Conservation (phyloP, 177 flowering plant species). For the Vitis hybrid region DNA sequence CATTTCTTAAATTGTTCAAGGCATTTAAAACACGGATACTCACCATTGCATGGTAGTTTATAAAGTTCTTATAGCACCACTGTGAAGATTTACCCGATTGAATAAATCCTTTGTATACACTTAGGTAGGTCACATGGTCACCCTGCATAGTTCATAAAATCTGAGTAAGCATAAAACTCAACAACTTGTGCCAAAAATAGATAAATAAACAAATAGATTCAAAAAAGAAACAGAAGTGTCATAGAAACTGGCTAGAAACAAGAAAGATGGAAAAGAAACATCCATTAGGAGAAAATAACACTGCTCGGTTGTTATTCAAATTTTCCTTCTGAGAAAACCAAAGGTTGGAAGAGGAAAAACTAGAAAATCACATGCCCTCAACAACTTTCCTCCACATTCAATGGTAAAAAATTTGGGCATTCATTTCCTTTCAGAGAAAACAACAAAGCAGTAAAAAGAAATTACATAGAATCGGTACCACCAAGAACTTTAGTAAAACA, state of each 20-base stretch:
- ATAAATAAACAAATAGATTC: neutral
- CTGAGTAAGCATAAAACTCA: neutral
- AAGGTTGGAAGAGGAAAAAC: too few species aligned
- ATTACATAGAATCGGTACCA: too few species aligned
- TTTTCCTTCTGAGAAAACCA: too few species aligned
- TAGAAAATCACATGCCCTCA: too few species aligned
- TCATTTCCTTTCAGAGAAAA: too few species aligned
- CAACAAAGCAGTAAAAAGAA: too few species aligned
- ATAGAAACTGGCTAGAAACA: neutral
- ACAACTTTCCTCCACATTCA: too few species aligned
- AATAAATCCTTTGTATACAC: conserved; percentile 87
- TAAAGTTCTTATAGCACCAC: conserved; percentile 90
- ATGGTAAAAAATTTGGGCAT: too few species aligned
- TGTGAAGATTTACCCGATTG: conserved; percentile 90
- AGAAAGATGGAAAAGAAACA: too few species aligned
- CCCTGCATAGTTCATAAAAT: conserved; percentile 57
- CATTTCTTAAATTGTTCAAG: neutral
- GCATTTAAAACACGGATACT: conserved; percentile 14
- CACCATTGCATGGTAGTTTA: conserved; percentile 97
- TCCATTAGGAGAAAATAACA: too few species aligned
- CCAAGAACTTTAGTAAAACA: too few species aligned
- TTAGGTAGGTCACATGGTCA: conserved; percentile 92
- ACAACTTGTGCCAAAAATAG: neutral
- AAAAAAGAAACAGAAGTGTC: neutral
- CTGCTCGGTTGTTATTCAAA: too few species aligned